Conservation (phyloP, 352 stramenopile genomes). For the Blastocystis sp. region DNA sequence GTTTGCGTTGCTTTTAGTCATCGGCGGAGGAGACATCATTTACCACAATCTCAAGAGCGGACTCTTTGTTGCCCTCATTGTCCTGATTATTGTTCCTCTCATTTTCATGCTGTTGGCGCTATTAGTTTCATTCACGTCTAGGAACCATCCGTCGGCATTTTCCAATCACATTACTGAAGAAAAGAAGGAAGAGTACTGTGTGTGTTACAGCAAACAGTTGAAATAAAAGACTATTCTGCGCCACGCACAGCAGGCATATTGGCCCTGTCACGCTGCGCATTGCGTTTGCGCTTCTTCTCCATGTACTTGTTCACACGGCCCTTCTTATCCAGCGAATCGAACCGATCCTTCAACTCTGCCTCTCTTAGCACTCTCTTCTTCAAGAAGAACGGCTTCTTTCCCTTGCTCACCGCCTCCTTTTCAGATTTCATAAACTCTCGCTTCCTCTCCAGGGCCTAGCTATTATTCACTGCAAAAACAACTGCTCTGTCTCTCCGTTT, state of each 20-base stretch:
- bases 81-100: constrained; percentile 7
- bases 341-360: constrained; percentile 66
- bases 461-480: neutral
- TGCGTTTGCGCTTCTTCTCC: constrained; percentile 67
- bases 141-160: neutral
- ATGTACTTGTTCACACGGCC: constrained; percentile 68
- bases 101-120: neutral
- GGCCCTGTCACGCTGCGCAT: constrained; percentile 42
- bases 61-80: constrained; percentile 29
- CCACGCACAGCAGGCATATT: constrained; percentile 42
- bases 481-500: constrained; percentile 45
- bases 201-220: neutral
- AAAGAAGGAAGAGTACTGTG: constrained; percentile 62
- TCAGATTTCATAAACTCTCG: constrained; percentile 64
- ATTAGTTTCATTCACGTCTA: neutral
- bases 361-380: constrained; percentile 62
- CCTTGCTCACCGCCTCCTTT: constrained; percentile 64
- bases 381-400: constrained; percentile 69
- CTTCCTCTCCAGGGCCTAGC: constrained; percentile 43
- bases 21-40: constrained; percentile 2
- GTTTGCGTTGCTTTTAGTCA: neutral
- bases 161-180: constrained; percentile 27
- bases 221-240: constrained; percentile 6
- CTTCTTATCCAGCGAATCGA: constrained; percentile 45
- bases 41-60: constrained; percentile 34